Conservation (phyloP, 2,329 filamentous ascomycete species). For the Fusarium sp. region DNA sequence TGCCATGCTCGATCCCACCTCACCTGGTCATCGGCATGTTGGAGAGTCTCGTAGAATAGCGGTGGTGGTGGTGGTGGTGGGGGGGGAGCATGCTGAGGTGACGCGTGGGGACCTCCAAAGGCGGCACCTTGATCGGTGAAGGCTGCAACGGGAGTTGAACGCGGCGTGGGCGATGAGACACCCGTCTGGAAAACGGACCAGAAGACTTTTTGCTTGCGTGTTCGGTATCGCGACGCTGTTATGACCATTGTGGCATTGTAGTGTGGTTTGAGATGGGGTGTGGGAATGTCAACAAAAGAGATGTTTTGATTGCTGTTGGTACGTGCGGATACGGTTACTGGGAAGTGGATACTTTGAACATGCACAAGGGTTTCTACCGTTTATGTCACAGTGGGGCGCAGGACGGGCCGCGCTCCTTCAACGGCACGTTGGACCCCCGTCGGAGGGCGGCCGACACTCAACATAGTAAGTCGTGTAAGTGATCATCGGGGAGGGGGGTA, state of each 20-base stretch:
- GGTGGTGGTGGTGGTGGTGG: slow-evolving; percentile 38
- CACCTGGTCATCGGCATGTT: slow-evolving; percentile 59
- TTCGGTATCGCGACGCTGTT: slow-evolving; percentile 57
- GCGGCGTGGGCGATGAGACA: slow-evolving; percentile 60
- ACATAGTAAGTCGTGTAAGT: slow-evolving; percentile 10
- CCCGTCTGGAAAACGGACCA: slow-evolving; percentile 67
- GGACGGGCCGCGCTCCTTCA: slow-evolving; percentile 24
- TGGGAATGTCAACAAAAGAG: slow-evolving; percentile 33
- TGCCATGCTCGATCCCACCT: slow-evolving; percentile 72
- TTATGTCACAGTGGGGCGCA: slow-evolving; percentile 11
- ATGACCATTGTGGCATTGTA: slow-evolving; percentile 40
- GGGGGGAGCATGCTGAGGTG: slow-evolving; percentile 30
- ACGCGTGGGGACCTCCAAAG: slow-evolving; percentile 56
- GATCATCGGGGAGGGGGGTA: not conserved
- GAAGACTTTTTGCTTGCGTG: slow-evolving; percentile 62
- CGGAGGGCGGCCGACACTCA: slow-evolving; percentile 12
- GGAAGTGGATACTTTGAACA: not conserved
- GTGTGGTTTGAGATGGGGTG: slow-evolving; percentile 20
- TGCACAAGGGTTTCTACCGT: slow-evolving; percentile 14
- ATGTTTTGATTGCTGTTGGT: slow-evolving; percentile 26
- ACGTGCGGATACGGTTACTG: slow-evolving; percentile 24
- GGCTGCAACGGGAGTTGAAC: slow-evolving; percentile 46
- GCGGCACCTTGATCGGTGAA: slow-evolving; percentile 56
- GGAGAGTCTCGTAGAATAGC: slow-evolving; percentile 35
- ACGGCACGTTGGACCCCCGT: slow-evolving; percentile 2